Percentiles rank a stretch among this genome's conserved stretches.
phyloP scores from a whole-genome alignment of 2,329 filamentous ascomycete species.

The Xylariaceae sp. region DNA sequence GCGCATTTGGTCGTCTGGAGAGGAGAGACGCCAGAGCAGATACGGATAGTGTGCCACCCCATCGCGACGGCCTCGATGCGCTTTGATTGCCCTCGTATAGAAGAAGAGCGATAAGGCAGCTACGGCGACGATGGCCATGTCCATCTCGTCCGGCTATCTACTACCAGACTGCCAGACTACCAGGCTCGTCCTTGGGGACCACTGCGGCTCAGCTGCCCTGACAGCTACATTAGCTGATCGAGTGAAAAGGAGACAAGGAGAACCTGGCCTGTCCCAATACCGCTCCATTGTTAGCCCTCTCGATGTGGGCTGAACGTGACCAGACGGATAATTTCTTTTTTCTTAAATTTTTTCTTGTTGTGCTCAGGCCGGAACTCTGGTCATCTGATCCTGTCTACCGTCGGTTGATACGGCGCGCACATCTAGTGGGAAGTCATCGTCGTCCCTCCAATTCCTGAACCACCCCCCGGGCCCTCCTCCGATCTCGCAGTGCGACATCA shows the following conservation, averaged over 20 bases:
- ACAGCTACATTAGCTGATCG: background rate
- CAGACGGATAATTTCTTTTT: background rate
- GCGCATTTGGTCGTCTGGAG: too few species aligned
- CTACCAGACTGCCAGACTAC: background rate
- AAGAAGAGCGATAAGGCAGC: background rate
- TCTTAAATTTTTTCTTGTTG: background rate
- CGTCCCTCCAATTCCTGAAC: too few species aligned
- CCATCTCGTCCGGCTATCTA: too few species aligned
- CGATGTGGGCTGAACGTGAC: constrained; percentile 1
- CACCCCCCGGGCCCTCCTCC: background rate
- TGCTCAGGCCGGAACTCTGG: background rate
- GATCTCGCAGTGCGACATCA: background rate
- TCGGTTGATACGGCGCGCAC: background rate
- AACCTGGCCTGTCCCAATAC: background rate
- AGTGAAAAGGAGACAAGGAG: background rate
- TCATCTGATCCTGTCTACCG: background rate
- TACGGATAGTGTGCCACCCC: too few species aligned
- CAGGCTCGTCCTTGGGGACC: background rate
- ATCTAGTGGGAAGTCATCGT: too few species aligned
- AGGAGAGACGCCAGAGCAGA: too few species aligned
- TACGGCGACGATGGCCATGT: background rate
- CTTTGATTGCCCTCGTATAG: too few species aligned
- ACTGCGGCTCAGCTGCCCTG: background rate
- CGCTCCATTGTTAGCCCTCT: background rate
- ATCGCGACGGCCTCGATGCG: too few species aligned